Conservation (phyloP, 345 rosid species). For the Bruguiera parviflora region DNA sequence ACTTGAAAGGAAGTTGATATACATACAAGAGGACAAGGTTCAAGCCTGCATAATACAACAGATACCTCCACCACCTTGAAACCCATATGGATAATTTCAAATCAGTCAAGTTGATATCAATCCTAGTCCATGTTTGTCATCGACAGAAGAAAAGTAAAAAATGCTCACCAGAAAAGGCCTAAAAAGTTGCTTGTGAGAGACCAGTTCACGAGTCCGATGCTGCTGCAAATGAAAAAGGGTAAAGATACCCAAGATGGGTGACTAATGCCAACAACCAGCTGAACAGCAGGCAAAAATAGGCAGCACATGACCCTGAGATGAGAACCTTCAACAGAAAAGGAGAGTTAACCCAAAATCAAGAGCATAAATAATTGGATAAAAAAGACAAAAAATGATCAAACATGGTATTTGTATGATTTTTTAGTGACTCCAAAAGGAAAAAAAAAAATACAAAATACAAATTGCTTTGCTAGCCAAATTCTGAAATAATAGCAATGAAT, state of each 20-base stretch:
- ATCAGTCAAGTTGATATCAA: conserved; percentile 12
- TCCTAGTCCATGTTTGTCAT: not conserved
- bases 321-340: conserved; percentile 43
- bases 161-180: conserved; percentile 47
- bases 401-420: no score
- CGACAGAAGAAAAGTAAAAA: conserved; percentile 1
- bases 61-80: conserved; percentile 55
- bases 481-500: no score
- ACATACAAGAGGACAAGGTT: conserved; percentile 42
- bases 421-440: no score
- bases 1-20: conserved; percentile 46
- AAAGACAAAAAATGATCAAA: not conserved
- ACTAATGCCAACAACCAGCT: conserved; percentile 49
- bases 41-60: conserved; percentile 43
- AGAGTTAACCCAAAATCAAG: conserved; percentile 13
- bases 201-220: conserved; percentile 52
- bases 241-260: conserved; percentile 58
- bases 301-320: conserved; percentile 44
- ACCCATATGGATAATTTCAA: conserved; percentile 14
- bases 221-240: conserved; percentile 51
- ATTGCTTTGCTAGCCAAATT: no score
- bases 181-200: conserved; percentile 51
- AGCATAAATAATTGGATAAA: conserved; percentile 2
- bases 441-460: no score
- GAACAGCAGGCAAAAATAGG: conserved; percentile 44